Percentiles rank a stretch among this genome's conserved stretches.
These are phyloP conservation scores for Fusarium equiseti DNA, from an alignment of 2,329 filamentous ascomycete genomes.

Conservation along the genomic window DNA sequence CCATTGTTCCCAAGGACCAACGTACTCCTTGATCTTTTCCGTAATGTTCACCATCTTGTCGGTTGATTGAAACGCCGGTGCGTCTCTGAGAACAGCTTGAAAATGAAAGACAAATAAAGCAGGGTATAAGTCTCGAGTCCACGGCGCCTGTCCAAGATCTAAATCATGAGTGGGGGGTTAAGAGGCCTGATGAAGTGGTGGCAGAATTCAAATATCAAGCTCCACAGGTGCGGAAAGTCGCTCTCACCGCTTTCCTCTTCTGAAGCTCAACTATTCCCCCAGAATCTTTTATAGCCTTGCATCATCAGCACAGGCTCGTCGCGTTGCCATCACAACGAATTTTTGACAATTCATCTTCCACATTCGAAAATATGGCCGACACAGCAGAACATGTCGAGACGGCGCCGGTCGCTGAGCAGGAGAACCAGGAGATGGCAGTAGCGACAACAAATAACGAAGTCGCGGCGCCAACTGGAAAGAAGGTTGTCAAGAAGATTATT, in stretches of 20 bases:
- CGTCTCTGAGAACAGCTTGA: conserved; percentile 34
- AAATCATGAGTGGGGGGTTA: conserved; percentile 48
- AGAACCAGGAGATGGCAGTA: conserved; percentile 51
- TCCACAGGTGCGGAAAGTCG: conserved; percentile 34
- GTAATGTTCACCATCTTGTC: conserved; percentile 97
- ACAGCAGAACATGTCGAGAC: conserved; percentile 45
- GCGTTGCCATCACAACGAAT: conserved; percentile 40
- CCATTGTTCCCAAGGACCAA: conserved; percentile 20
- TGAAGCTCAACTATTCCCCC: conserved; percentile 21
- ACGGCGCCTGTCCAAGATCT: conserved; percentile 30
- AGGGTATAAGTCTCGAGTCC: conserved; percentile 27
- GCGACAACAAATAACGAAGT: conserved; percentile 58
- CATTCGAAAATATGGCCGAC: conserved; percentile 50
- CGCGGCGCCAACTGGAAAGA: conserved; percentile 66
- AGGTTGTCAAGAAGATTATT: conserved; percentile 85
- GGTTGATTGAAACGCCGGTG: conserved; percentile 43
- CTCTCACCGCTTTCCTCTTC: conserved; percentile 50
- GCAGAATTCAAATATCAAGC: conserved; percentile 41
- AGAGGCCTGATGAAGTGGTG: conserved; percentile 45
- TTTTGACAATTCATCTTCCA: conserved; percentile 14
- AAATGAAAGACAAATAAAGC: conserved; percentile 18
- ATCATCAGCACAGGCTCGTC: conserved; percentile 41
- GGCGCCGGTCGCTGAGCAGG: conserved; percentile 46
- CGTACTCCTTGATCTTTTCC: conserved; percentile 99
- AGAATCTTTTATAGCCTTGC: conserved; percentile 48